phyloP scores from a whole-genome alignment of 805 yeast species.

The Metschnikowia anglica region DNA sequence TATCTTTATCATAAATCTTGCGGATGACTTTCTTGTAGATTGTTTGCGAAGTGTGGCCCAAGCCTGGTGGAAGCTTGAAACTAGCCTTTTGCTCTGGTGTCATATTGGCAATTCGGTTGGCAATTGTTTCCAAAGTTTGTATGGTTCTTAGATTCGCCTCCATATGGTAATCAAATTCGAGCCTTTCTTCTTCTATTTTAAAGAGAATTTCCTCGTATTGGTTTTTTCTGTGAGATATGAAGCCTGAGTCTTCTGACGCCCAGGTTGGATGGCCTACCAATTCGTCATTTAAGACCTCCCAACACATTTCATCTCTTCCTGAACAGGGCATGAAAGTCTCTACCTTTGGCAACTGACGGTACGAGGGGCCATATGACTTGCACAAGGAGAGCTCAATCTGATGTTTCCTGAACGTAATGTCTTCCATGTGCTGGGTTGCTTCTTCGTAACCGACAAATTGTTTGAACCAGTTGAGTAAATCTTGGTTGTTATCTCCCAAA shows the following conservation, averaged over 20 bases:
- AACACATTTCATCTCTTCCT: conserved; percentile 98
- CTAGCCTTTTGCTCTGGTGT: conserved; percentile 80
- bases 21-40: conserved; percentile 92
- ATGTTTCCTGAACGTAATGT: conserved; percentile 84
- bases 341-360: conserved; percentile 86
- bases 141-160: conserved; percentile 93
- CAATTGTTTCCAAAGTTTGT: conserved; percentile 92
- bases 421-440: conserved; percentile 82
- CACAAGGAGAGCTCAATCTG: conserved; percentile 86
- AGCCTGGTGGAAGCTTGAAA: conserved; percentile 87
- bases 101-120: conserved; percentile 92
- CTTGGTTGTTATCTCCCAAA: conserved; percentile 72
- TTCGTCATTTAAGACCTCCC: conserved; percentile 97
- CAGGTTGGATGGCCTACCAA: conserved; percentile 99
- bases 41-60: conserved; percentile 88
- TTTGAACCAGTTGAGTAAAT: conserved; percentile 88
- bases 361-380: conserved; percentile 93
- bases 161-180: conserved; percentile 93
- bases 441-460: conserved; percentile 86
- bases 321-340: conserved; percentile 97
- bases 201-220: conserved; percentile 95
- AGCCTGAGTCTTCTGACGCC: conserved; percentile 99
- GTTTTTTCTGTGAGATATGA: conserved; percentile 97
- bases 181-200: conserved; percentile 96
- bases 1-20: conserved; percentile 88